Evolutionary conservation across 352 stramenopile species (phyloP).

Genomic region (Pythium rishiriense): DNA sequence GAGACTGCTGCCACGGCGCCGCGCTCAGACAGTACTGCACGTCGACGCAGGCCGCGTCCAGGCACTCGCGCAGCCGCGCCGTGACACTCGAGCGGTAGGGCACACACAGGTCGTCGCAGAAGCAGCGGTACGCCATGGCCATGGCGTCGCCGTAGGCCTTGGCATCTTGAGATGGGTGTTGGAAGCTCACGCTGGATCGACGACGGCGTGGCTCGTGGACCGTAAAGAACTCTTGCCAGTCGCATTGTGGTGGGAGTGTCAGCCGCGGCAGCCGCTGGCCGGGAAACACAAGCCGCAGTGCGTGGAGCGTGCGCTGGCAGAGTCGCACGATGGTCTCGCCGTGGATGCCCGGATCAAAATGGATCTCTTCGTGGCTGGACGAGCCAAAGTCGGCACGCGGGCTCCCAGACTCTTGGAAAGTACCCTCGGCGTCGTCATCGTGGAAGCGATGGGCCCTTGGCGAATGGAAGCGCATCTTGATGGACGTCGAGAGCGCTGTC

Average conservation of each 20-base stretch:
- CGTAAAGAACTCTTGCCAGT: slow-evolving; percentile 59
- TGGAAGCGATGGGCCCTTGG: background rate
- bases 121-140: slow-evolving; percentile 50
- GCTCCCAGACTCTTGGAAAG: background rate
- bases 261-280: slow-evolving; percentile 36
- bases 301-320: slow-evolving; percentile 51
- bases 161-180: background rate
- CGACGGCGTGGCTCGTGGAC: slow-evolving; percentile 1
- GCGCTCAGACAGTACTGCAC: slow-evolving; percentile 61
- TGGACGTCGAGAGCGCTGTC: slow-evolving; percentile 5
- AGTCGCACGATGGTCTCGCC: slow-evolving; percentile 54
- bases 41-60: slow-evolving; percentile 43
- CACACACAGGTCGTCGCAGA: slow-evolving; percentile 60
- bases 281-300: slow-evolving; percentile 47
- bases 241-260: slow-evolving; percentile 37
- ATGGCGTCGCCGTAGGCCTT: slow-evolving; percentile 36
- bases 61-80: slow-evolving; percentile 49
- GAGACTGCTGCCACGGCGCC: slow-evolving; percentile 1
- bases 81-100: slow-evolving; percentile 50
- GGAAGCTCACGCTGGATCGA: too few relatives aligned
- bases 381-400: too few relatives aligned
- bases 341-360: slow-evolving; percentile 61
- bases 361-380: slow-evolving; percentile 23
- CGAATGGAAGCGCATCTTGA: slow-evolving; percentile 15
- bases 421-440: background rate